Conservation (phyloP, 108 stramenopile genomes). For the Stephanodiscus triporus region DNA sequence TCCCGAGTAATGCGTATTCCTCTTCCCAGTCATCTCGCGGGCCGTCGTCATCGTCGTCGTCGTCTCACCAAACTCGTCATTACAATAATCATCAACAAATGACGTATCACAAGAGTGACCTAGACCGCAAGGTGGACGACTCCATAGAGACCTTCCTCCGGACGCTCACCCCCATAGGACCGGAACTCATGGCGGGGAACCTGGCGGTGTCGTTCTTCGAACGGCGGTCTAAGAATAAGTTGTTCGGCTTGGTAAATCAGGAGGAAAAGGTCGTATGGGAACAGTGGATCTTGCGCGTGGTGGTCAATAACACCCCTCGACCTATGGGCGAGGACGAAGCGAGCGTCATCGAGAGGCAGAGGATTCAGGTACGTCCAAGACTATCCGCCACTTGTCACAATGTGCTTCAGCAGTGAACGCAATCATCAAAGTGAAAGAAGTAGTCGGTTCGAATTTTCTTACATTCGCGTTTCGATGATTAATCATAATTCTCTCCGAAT, state of each 20-base stretch:
- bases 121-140: conserved; percentile 79
- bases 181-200: conserved; percentile 78
- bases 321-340: conserved; percentile 81
- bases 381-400: neutral
- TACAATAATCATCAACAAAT: conserved; percentile 23
- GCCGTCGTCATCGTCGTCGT: neutral
- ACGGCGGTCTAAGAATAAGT: conserved; percentile 71
- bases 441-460: too few species aligned
- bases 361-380: conserved; percentile 65
- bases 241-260: conserved; percentile 84
- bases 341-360: conserved; percentile 79
- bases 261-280: conserved; percentile 86
- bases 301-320: conserved; percentile 88
- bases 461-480: neutral
- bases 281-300: conserved; percentile 84
- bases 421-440: neutral
- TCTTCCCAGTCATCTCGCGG: neutral
- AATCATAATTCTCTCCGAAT: conserved; percentile 1
- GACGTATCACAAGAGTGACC: conserved; percentile 53
- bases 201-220: conserved; percentile 83
- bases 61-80: conserved; percentile 10
- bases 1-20: neutral
- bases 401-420: neutral
- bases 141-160: conserved; percentile 79
- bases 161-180: conserved; percentile 76